phyloP scores from a whole-genome alignment of 345 rosid genomes.

The Dipteronia sinensis region DNA sequence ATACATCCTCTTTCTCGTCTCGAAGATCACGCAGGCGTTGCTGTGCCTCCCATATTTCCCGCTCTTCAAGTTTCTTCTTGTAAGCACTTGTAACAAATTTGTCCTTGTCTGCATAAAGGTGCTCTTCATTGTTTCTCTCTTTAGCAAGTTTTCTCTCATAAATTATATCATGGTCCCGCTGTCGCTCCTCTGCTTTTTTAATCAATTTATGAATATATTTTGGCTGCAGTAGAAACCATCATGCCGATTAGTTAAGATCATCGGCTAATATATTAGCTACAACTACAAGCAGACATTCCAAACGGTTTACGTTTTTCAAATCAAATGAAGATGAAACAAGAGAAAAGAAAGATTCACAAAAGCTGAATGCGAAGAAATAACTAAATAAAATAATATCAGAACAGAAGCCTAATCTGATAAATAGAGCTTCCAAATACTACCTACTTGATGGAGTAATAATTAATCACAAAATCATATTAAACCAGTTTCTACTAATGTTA shows the following conservation, averaged over 20 bases:
- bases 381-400: neutral
- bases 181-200: conserved; percentile 67
- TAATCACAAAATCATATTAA: neutral
- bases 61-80: conserved; percentile 87
- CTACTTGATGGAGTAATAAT: neutral
- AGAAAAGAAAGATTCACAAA: neutral
- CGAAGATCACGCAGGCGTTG: conserved; percentile 66
- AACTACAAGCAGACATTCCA: neutral
- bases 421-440: neutral
- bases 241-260: conserved; percentile 12
- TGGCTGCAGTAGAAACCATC: conserved; percentile 49
- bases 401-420: neutral
- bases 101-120: conserved; percentile 83
- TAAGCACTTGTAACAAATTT: conserved; percentile 78
- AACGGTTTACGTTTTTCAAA: neutral
- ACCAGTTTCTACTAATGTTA: neutral
- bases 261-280: neutral
- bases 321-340: neutral
- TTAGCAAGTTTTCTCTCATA: conserved; percentile 83
- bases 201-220: conserved; percentile 67
- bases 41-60: conserved; percentile 74
- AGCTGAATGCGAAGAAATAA: neutral
- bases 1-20: conserved; percentile 92
- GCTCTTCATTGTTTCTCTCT: conserved; percentile 85
- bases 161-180: conserved; percentile 72